phyloP scores from a whole-genome alignment of 2,329 filamentous ascomycete species.

The Rasamsonia emersonii region DNA sequence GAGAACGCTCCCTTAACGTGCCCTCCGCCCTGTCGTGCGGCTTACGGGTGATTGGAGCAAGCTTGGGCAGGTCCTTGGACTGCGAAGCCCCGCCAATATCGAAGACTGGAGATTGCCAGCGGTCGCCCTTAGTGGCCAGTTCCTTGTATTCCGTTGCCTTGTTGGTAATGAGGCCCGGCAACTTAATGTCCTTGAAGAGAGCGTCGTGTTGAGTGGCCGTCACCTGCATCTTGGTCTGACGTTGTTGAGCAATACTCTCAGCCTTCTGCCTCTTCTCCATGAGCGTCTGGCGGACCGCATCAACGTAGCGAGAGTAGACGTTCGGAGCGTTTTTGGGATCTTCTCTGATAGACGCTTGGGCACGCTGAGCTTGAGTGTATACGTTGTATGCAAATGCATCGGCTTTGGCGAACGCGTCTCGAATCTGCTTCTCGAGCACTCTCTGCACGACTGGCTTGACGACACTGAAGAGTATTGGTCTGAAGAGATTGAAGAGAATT shows the following conservation, averaged over 20 bases:
- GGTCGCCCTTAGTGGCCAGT: slow-evolving; percentile 75
- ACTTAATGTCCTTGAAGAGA: slow-evolving; percentile 78
- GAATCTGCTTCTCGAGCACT: slow-evolving; percentile 81
- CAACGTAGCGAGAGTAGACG: slow-evolving; percentile 78
- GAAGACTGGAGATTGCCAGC: slow-evolving; percentile 94
- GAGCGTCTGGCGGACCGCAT: slow-evolving; percentile 64
- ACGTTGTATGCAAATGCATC: slow-evolving; percentile 67
- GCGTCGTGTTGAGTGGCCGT: slow-evolving; percentile 82
- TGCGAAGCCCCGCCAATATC: slow-evolving; percentile 69
- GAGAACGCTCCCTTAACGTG: slow-evolving; percentile 6
- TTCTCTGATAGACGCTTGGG: slow-evolving; percentile 54
- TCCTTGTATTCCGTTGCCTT: slow-evolving; percentile 94
- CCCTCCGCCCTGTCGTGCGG: slow-evolving; percentile 39
- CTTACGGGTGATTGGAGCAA: slow-evolving; percentile 50
- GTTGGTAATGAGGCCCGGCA: slow-evolving; percentile 81
- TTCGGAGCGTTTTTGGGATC: slow-evolving; percentile 68
- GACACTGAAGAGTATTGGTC: slow-evolving; percentile 75
- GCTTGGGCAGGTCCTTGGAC: slow-evolving; percentile 60
- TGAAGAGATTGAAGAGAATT: slow-evolving; percentile 74
- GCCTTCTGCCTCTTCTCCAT: slow-evolving; percentile 72
- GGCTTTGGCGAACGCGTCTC: slow-evolving; percentile 66
- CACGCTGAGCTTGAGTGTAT: slow-evolving; percentile 73
- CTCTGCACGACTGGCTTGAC: slow-evolving; percentile 79
- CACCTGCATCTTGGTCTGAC: slow-evolving; percentile 68
- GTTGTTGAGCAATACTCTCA: slow-evolving; percentile 42